These are phyloP conservation scores for Penicillium steckii DNA, from an alignment of 495 filamentous ascomycete species.

Conservation along the genomic window DNA sequence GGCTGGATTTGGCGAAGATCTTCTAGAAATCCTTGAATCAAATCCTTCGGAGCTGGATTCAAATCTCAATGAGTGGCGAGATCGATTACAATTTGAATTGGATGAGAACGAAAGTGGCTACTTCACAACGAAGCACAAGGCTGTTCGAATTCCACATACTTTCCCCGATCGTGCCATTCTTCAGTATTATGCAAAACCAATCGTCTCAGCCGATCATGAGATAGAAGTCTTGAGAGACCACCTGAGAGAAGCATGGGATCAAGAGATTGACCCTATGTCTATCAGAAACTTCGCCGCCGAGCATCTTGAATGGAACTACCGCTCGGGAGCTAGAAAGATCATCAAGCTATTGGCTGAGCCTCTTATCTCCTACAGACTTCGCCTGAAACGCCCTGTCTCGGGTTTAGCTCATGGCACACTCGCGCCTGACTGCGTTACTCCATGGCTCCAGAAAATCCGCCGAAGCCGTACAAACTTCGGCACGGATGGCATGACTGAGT, in stretches of 20 bases:
- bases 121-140: conserved; percentile 72
- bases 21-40: conserved; percentile 58
- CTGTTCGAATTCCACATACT: conserved; percentile 69
- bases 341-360: conserved; percentile 79
- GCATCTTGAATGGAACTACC: conserved; percentile 82
- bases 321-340: conserved; percentile 78
- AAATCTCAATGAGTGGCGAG: conserved; percentile 66
- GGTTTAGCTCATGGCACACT: conserved; percentile 24
- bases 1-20: conserved; percentile 79
- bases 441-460: conserved; percentile 56
- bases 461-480: conserved; percentile 65
- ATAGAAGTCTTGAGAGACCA: conserved; percentile 53
- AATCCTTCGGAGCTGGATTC: conserved; percentile 46
- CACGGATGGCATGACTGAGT: conserved; percentile 72
- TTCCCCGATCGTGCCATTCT: conserved; percentile 82
- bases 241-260: conserved; percentile 58
- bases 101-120: conserved; percentile 80
- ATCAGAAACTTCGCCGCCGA: conserved; percentile 72
- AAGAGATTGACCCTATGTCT: conserved; percentile 61
- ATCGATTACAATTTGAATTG: conserved; percentile 71
- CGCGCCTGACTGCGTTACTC: conserved; percentile 31
- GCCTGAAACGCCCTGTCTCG: conserved; percentile 30
- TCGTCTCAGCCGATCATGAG: conserved; percentile 63
- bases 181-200: conserved; percentile 81
- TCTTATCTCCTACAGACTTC: conserved; percentile 65